Evolutionary conservation across 1,284 basidiomycete species (phyloP).

Genomic region (Trichosporon ovoides): DNA sequence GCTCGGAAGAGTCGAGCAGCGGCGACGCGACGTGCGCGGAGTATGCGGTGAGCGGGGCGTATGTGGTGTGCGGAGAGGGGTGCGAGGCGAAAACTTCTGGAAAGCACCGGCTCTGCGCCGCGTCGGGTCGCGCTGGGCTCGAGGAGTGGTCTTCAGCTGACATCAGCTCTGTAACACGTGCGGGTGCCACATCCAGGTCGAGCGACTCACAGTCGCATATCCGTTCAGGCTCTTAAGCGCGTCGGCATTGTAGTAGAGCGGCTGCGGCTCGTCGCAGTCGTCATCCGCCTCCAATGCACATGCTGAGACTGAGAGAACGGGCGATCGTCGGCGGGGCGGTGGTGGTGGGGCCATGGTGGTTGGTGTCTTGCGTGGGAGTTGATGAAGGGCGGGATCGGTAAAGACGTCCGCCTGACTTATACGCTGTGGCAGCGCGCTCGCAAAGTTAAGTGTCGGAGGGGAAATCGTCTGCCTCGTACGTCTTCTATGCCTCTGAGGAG

Average conservation of each 20-base stretch:
- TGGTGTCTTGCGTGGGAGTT: background rate
- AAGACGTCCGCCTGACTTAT: conserved; percentile 2
- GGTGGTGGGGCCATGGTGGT: background rate
- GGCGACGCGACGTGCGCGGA: background rate
- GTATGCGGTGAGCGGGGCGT: background rate
- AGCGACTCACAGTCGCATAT: background rate
- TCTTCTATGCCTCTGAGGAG: background rate
- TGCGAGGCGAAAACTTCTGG: background rate
- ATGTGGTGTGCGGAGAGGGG: background rate
- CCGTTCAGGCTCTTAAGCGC: background rate
- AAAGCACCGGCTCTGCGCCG: background rate
- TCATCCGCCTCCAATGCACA: background rate
- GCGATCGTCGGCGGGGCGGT: background rate
- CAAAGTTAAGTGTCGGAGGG: background rate
- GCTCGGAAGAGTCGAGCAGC: background rate
- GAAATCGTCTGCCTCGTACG: background rate
- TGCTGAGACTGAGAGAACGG: background rate
- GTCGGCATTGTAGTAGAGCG: background rate
- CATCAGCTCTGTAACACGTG: no score
- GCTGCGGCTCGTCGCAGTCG: background rate
- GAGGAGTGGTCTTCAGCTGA: background rate
- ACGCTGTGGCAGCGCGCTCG: conserved; percentile 5
- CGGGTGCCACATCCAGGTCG: background rate
- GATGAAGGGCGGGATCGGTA: background rate
- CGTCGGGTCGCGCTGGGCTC: background rate